Evolutionary conservation across 768 basidiomycete species (phyloP).

Genomic region (Leucocoprinus sp.): DNA sequence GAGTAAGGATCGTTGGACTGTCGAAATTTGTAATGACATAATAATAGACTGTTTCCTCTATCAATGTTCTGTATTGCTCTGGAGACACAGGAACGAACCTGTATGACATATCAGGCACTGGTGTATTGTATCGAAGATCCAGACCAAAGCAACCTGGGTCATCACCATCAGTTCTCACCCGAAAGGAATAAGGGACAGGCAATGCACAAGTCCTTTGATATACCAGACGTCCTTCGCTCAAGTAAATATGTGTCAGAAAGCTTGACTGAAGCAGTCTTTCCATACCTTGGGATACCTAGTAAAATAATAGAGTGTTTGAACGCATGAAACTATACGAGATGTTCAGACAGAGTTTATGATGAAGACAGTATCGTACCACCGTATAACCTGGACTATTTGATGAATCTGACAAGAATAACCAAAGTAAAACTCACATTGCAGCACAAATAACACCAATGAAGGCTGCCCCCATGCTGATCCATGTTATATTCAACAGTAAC

Average conservation of each 20-base stretch:
- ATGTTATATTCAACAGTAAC: slow-evolving; percentile 1
- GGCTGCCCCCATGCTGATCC: slow-evolving; percentile 41
- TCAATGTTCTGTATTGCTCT: neutral
- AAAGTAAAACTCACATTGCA: slow-evolving; percentile 28
- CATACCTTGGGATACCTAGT: slow-evolving; percentile 34
- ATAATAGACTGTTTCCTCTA: slow-evolving; percentile 34
- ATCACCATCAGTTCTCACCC: neutral
- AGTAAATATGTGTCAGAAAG: slow-evolving; percentile 7
- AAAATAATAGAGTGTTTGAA: slow-evolving; percentile 52
- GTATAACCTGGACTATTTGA: slow-evolving; percentile 30
- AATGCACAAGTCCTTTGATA: slow-evolving; percentile 39
- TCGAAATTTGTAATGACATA: slow-evolving; percentile 46
- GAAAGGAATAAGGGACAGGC: neutral
- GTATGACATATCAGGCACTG: slow-evolving; percentile 49
- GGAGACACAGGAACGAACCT: slow-evolving; percentile 21
- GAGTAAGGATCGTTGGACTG: slow-evolving; percentile 28
- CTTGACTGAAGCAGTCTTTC: neutral
- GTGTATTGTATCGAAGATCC: slow-evolving; percentile 44
- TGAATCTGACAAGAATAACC: neutral
- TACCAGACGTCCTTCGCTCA: slow-evolving; percentile 37
- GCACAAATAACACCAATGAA: slow-evolving; percentile 42
- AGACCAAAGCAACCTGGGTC: slow-evolving; percentile 36
- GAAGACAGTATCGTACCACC: slow-evolving; percentile 32
- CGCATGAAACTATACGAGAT: slow-evolving; percentile 36
- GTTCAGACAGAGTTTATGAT: neutral